Conservation (phyloP, 192 early-diverging fungal species). For the Coemansia asiatica region DNA sequence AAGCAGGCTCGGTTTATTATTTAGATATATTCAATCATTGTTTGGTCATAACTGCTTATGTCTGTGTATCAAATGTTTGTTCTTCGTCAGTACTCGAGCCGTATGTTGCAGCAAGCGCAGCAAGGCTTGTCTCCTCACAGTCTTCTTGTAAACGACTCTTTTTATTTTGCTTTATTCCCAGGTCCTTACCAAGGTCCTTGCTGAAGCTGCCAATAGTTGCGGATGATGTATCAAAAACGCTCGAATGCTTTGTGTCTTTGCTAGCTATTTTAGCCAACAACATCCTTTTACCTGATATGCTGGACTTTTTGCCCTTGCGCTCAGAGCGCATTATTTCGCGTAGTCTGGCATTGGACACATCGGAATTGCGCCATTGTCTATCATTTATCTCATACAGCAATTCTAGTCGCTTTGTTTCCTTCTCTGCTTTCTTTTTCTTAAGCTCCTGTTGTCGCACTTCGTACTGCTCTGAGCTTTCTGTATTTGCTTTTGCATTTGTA, state of each 20-base stretch:
- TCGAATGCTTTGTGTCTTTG: neutral
- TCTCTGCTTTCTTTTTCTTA: conserved; percentile 29
- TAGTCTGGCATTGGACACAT: conserved; percentile 67
- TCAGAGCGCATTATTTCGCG: conserved; percentile 68
- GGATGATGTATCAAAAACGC: neutral
- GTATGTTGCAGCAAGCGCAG: neutral
- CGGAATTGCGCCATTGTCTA: conserved; percentile 79
- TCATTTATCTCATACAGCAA: conserved; percentile 66
- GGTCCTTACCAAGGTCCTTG: neutral
- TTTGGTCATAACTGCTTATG: neutral
- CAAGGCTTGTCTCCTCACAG: neutral
- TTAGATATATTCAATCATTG: neutral
- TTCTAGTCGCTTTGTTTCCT: conserved; percentile 51
- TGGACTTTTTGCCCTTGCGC: conserved; percentile 48
- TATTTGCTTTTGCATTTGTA: conserved; percentile 57
- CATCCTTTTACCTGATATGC: neutral
- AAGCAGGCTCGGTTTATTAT: neutral
- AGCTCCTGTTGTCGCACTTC: conserved; percentile 54
- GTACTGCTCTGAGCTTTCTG: conserved; percentile 62
- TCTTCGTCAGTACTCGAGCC: neutral
- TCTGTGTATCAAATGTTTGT: neutral
- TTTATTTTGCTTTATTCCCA: conserved; percentile 14
- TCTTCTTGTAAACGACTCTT: neutral
- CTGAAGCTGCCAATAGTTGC: conserved; percentile 9
- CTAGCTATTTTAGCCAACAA: neutral